These are phyloP conservation scores for Lachnellula hyalina DNA, from an alignment of 2,329 filamentous ascomycete species.

Conservation along the genomic window DNA sequence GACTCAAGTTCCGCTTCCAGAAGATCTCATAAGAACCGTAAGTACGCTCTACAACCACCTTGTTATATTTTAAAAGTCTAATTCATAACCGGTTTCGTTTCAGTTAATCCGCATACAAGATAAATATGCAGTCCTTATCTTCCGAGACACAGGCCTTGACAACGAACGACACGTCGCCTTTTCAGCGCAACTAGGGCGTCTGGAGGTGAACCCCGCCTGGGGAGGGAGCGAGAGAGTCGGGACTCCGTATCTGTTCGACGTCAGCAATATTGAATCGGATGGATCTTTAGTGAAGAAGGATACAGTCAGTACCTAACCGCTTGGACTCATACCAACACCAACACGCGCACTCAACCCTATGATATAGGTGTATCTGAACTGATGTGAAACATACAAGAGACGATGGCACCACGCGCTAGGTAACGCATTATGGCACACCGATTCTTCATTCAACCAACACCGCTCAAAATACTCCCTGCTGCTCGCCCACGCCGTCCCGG, in stretches of 20 bases:
- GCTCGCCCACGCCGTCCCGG: slow-evolving; percentile 31
- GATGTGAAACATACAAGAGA: not conserved
- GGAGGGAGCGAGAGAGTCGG: slow-evolving; percentile 25
- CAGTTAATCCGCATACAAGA: too few relatives aligned
- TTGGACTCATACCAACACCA: too few relatives aligned
- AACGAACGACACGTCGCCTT: slow-evolving; percentile 47
- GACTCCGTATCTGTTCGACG: not conserved
- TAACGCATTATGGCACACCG: slow-evolving; percentile 27
- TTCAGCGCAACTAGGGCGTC: slow-evolving; percentile 44
- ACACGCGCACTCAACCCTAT: too few relatives aligned
- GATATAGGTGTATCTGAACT: too few relatives aligned
- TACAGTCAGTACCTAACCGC: too few relatives aligned
- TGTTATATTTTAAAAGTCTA: too few relatives aligned
- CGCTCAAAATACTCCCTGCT: slow-evolving; percentile 27
- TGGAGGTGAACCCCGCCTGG: slow-evolving; percentile 33
- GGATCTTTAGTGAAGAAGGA: not conserved
- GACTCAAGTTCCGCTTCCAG: too few relatives aligned
- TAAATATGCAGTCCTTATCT: slow-evolving; percentile 45
- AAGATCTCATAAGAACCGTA: too few relatives aligned
- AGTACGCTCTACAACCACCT: too few relatives aligned
- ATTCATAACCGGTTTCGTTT: too few relatives aligned
- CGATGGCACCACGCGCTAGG: slow-evolving; percentile 24
- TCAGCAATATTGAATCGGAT: not conserved
- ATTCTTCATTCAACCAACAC: slow-evolving; percentile 28
- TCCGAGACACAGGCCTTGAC: slow-evolving; percentile 44